A percentile compares a stretch with the other conserved stretches of the same genome.
phyloP scores from a whole-genome alignment of 2,329 filamentous ascomycete species.

The Cytospora paraplurivora region DNA sequence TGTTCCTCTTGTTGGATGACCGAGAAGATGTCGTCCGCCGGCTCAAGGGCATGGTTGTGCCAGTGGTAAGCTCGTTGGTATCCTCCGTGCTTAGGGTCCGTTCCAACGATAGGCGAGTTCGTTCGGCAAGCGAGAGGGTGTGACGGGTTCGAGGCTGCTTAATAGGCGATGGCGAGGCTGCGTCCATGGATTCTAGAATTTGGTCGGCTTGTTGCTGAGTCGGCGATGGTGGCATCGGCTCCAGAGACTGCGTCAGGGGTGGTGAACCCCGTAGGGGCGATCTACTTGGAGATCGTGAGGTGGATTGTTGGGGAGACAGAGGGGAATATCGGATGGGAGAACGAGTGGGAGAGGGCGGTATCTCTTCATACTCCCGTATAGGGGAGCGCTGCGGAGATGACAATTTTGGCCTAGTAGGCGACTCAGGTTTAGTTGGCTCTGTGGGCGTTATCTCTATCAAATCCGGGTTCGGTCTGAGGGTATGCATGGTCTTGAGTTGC shows the following conservation, averaged over 20 bases:
- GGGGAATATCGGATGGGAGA: neutral
- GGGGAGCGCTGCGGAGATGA: conserved; percentile 10
- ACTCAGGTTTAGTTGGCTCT: conserved; percentile 2
- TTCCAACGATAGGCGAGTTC: conserved; percentile 80
- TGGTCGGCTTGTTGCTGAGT: conserved; percentile 57
- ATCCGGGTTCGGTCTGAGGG: conserved; percentile 19
- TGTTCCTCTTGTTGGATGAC: conserved; percentile 26
- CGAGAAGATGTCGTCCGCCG: conserved; percentile 14
- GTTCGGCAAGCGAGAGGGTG: conserved; percentile 69
- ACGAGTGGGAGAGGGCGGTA: neutral
- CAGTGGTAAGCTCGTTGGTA: conserved; percentile 25
- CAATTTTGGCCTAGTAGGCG: neutral
- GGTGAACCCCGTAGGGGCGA: neutral
- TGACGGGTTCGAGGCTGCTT: conserved; percentile 54
- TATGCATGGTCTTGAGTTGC: conserved; percentile 16
- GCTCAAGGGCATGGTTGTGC: neutral
- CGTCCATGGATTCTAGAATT: conserved; percentile 57
- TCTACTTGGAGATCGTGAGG: conserved; percentile 22
- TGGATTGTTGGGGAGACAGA: neutral
- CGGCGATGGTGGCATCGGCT: conserved; percentile 38
- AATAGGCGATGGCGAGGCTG: conserved; percentile 58
- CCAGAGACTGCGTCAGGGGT: conserved; percentile 21
- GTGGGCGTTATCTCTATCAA: conserved; percentile 18
- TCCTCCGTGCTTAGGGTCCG: conserved; percentile 49
- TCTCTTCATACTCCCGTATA: neutral